Evolutionary conservation across 2,329 filamentous ascomycete species (phyloP).

Genomic region (Corinectria fuckeliana): DNA sequence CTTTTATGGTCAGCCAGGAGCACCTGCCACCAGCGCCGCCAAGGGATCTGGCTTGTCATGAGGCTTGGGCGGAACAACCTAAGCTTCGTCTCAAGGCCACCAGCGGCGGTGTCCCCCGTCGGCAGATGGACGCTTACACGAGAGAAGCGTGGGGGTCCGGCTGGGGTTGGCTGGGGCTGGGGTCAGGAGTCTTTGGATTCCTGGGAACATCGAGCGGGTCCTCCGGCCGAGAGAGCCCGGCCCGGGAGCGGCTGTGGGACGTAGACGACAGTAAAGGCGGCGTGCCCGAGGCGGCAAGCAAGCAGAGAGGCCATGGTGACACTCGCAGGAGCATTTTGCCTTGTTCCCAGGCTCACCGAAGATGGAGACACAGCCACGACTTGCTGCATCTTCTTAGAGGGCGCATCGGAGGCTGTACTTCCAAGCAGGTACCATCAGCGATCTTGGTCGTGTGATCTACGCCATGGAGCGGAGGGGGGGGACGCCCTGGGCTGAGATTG

Average conservation of each 20-base stretch:
- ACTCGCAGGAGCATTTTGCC: neutral
- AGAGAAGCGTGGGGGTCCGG: conserved; percentile 35
- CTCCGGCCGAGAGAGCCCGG: conserved; percentile 37
- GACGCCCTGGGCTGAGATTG: conserved; percentile 15
- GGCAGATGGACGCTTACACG: conserved; percentile 25
- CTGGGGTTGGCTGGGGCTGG: conserved; percentile 18
- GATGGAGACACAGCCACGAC: neutral
- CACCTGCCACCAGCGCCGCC: neutral
- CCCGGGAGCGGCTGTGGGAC: conserved; percentile 29
- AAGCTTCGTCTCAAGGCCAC: conserved; percentile 4
- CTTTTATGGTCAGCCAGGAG: conserved; percentile 31
- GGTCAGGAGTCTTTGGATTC: conserved; percentile 19
- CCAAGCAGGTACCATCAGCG: conserved; percentile 36
- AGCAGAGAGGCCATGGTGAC: neutral
- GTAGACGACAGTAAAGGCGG: too few species aligned
- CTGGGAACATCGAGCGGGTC: conserved; percentile 12
- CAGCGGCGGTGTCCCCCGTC: conserved; percentile 23
- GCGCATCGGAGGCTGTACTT: conserved; percentile 1
- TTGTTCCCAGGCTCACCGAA: conserved; percentile 2
- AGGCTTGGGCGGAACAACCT: conserved; percentile 27
- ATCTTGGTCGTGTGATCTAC: conserved; percentile 33
- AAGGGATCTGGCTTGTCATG: conserved; percentile 29
- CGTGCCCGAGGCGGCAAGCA: too few species aligned
- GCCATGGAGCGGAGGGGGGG: neutral
- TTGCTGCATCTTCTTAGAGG: neutral